Evolutionary conservation across 371 early-diverging fungal genomes (phyloP), one percentile per base, ranked within the genome.

Genomic region (Rozella allomycis): DNA sequence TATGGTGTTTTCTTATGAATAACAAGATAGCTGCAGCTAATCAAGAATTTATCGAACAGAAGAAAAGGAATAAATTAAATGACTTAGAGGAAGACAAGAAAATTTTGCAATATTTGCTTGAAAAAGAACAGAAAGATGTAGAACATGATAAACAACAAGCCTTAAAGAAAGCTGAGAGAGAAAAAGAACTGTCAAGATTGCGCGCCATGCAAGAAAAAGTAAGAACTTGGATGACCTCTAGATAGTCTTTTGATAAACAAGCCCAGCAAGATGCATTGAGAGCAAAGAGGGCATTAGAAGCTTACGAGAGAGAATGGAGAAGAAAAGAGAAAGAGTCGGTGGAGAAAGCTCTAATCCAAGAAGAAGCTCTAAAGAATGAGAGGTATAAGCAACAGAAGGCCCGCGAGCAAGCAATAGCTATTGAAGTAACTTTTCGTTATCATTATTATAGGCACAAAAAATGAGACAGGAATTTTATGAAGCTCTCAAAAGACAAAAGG

Each of bases 291-390:
- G 60, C 60, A 4, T 46, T 35, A 34, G 66, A 65, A 32, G 54
- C 53, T 3, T 53, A 61, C 43, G 66, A 65, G 38, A 46, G 62
- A 17, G 66, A 65, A 14, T 65, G 63, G 58, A 42, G 66, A 14
- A 39, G 50, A 25, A 58, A 61, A 33, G 52, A 61, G 30, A 56
- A 57, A 39, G 57, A 59, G 25, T 13, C 46, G 3, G 42, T 47
- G 8, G 50, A 56, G 36, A 50, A 52, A 35, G 39, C 49, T 0
- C 16, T 28, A 13, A 26, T 30, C 6, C 44, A 42, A 26, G 61
- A 60, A 37, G 10, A 26, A 11, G 54, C 48, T 4, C 42, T 65
- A 22, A 44, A 51, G 8, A 43, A 42, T 19, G 54, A 58, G 29
- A 45, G 60, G 1, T 26, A 39, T 13, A 44, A 42, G 21, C 65